A percentile compares a stretch with the other conserved stretches of the same genome.
Conservation (phyloP, 2,329 filamentous ascomycete genomes). For the Botrytis fragariae region DNA sequence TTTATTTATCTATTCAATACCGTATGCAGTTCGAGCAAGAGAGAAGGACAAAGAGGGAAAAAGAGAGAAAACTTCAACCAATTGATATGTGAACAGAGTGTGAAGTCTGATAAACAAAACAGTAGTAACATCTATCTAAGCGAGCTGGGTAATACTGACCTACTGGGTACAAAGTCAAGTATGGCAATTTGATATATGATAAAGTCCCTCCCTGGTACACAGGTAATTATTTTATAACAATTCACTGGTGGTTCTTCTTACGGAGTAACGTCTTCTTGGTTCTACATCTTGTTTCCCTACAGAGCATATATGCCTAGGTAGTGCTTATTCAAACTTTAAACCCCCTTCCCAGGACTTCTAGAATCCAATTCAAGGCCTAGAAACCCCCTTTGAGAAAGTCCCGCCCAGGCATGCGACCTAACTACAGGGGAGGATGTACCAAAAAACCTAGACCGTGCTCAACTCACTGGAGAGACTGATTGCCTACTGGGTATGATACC, state of each 20-base stretch:
- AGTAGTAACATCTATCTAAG: neutral
- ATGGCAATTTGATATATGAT: neutral
- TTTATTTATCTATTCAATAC: neutral
- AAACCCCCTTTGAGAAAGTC: neutral
- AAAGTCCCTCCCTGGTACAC: neutral
- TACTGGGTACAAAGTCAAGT: neutral
- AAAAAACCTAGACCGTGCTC: constrained; percentile 8
- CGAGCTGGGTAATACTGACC: neutral
- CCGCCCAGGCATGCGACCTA: neutral
- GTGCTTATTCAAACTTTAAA: neutral
- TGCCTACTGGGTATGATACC: neutral
- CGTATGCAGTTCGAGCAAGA: neutral
- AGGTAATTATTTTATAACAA: no score
- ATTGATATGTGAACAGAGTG: neutral
- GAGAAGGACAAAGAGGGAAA: neutral
- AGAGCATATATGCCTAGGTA: neutral
- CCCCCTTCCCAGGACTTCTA: neutral
- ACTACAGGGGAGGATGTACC: neutral
- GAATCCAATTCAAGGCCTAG: neutral
- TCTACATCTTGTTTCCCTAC: neutral
- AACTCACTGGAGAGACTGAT: neutral
- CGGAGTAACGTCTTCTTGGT: neutral
- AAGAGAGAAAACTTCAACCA: neutral
- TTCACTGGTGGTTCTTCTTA: neutral
- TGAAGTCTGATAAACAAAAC: neutral